Conservation (phyloP, 2,329 filamentous ascomycete species). For the Aureobasidium sp. region DNA sequence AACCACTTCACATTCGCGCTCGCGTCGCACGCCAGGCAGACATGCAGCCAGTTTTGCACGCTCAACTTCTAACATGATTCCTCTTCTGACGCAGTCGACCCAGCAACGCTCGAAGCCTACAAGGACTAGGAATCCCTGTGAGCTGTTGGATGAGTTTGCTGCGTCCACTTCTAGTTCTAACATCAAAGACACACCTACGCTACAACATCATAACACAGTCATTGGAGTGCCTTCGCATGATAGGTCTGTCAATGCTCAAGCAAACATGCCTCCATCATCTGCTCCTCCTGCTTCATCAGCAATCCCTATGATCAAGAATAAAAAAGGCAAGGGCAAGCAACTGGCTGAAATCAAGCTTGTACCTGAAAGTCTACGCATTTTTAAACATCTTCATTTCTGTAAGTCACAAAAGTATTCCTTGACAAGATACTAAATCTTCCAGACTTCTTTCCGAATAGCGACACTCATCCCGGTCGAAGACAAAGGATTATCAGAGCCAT, state of each 20-base stretch:
- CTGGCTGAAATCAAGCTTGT: constrained; percentile 19
- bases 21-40: constrained; percentile 2
- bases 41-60: constrained; percentile 19
- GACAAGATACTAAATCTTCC: neutral
- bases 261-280: constrained; percentile 19
- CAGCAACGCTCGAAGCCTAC: neutral
- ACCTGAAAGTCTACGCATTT: constrained; percentile 26
- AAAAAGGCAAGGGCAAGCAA: constrained; percentile 9
- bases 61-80: constrained; percentile 21
- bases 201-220: constrained; percentile 17
- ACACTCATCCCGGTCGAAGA: constrained; percentile 59
- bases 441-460: constrained; percentile 75
- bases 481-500: constrained; percentile 67
- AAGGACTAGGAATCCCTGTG: neutral
- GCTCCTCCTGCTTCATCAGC: constrained; percentile 13
- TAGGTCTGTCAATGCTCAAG: neutral
- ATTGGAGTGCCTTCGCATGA: neutral
- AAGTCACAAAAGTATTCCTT: neutral
- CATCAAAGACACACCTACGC: constrained; percentile 9
- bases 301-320: constrained; percentile 6
- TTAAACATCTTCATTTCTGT: constrained; percentile 28
- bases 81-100: neutral
- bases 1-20: constrained; percentile 2
- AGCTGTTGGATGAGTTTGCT: constrained; percentile 4
- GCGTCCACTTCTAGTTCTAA: neutral